Percentiles rank a stretch among this genome's conserved stretches.
phyloP scores from a whole-genome alignment of 306 rosid genomes.

The Vicia villosa region DNA sequence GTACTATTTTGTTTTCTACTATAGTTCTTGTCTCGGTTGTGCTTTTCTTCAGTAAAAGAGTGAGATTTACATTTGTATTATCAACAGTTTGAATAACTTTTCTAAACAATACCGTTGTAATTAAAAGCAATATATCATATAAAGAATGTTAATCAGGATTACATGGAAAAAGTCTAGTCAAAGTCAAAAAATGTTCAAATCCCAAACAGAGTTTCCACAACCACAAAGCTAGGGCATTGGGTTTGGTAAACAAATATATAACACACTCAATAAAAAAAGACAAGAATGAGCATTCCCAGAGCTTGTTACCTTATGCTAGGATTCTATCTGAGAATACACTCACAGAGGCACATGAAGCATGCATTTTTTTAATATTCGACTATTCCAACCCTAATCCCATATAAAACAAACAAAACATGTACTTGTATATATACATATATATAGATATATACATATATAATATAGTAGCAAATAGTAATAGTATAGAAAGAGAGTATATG shows the following conservation, averaged over 20 bases:
- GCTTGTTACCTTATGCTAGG: slow-evolving; percentile 53
- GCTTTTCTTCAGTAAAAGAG: neutral
- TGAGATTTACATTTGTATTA: neutral
- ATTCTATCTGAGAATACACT: slow-evolving; percentile 55
- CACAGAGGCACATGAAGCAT: slow-evolving; percentile 61
- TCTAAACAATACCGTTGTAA: neutral
- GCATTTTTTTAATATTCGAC: slow-evolving; percentile 42
- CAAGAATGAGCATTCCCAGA: slow-evolving; percentile 71
- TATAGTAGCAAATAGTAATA: neutral
- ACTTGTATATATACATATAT: no score
- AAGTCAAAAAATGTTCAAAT: slow-evolving; percentile 62
- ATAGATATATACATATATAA: no score
- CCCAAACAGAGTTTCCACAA: slow-evolving; percentile 60
- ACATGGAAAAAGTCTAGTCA: neutral
- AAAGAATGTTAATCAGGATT: neutral
- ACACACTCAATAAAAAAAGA: slow-evolving; percentile 43
- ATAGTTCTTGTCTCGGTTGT: neutral
- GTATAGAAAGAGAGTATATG: slow-evolving; percentile 31
- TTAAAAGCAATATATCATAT: neutral
- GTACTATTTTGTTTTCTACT: neutral
- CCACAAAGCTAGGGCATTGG: slow-evolving; percentile 51
- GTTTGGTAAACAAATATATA: slow-evolving; percentile 44
- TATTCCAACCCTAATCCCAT: slow-evolving; percentile 38
- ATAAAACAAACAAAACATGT: slow-evolving; percentile 3
- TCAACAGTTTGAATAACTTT: neutral